phyloP scores from a whole-genome alignment of 495 filamentous ascomycete species.

The Penicillium goetzii region DNA sequence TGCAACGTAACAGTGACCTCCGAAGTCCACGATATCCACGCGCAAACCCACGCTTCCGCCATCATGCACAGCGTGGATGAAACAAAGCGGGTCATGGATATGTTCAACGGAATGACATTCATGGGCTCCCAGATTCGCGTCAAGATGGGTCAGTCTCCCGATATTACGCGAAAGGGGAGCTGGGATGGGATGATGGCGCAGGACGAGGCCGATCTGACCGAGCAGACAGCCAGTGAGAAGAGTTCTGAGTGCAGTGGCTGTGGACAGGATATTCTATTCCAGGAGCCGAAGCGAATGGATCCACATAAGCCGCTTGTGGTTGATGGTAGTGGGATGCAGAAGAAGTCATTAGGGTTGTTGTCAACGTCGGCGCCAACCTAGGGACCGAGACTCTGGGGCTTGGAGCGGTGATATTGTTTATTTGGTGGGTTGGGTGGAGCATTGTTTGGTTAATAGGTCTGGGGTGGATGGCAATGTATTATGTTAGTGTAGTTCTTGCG shows the following conservation, averaged over 20 bases:
- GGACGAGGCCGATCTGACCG: neutral
- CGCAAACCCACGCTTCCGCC: constrained; percentile 34
- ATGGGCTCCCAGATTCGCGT: constrained; percentile 39
- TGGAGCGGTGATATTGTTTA: neutral
- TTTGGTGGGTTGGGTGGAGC: neutral
- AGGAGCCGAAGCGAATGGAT: constrained; percentile 13
- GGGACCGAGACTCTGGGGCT: neutral
- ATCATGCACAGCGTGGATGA: constrained; percentile 43
- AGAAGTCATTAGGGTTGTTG: constrained; percentile 20
- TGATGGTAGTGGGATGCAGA: constrained; percentile 41
- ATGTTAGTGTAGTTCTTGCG: neutral
- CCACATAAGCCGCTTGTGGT: constrained; percentile 41
- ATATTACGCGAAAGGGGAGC: constrained; percentile 16
- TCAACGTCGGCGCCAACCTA: constrained; percentile 29
- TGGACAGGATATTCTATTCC: neutral
- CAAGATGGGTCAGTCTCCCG: constrained; percentile 26
- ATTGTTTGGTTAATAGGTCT: neutral
- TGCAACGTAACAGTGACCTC: constrained; percentile 33
- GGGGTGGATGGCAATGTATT: constrained; percentile 13
- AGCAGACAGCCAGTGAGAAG: constrained; percentile 6
- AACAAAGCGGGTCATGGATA: constrained; percentile 36
- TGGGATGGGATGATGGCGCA: constrained; percentile 14
- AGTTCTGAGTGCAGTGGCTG: constrained; percentile 7
- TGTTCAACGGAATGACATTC: constrained; percentile 40
- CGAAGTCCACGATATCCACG: constrained; percentile 18